Base-by-base conservation (phyloP, 225 moss, liverwort and hornwort species). In the Thuidium tamariscinum region DNA sequence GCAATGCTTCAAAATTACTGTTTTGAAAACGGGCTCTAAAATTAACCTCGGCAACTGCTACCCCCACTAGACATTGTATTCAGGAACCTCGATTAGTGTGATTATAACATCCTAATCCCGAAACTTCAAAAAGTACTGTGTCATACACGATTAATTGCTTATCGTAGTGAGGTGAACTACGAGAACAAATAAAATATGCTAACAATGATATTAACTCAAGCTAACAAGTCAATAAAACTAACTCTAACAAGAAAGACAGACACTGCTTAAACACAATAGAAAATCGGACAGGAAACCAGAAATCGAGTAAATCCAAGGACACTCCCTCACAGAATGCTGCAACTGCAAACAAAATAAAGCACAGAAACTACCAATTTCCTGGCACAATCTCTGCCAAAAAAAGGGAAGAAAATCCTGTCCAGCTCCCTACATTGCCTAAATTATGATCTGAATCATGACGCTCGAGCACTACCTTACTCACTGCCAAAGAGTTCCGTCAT, bases 371-470 rank as follows among this genome's bases (percentile, higher is more conserved):
- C 51, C 44, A 73, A 68, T 8, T 71, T 64, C 11, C 37, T 7
- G 41, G 55, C 29, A 74, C 69, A 51, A 71, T 63, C 25, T 48
- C 56, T 70, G 57, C 25, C 16, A 10, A 13, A 15, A 30, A 10
- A 16, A 42, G 44, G 37, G 10, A 81, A 36, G 42, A 23, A 77
- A 73, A 51, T 5, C 46, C 25, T 67, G n/a, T 68, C 59, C 26
- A 49, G 25, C 66, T 67, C 60, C 81, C 84, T 59, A 44, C 92
- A 92, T 90, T 92, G 70, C 44, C 66, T 54, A 74, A 86, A 68
- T 63, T 80, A 41, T 69, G 36, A 78, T 87, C 87, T 56, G 56
- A 80, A 81, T 72, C 67, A 63, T 29, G 23, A 55, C 61, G 26
- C 34, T 59, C 44, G 29, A 25, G 23, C 23, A 70, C 73, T 66